Conservation (phyloP, 352 stramenopile species). For the Globisporangium recalcitrans region DNA sequence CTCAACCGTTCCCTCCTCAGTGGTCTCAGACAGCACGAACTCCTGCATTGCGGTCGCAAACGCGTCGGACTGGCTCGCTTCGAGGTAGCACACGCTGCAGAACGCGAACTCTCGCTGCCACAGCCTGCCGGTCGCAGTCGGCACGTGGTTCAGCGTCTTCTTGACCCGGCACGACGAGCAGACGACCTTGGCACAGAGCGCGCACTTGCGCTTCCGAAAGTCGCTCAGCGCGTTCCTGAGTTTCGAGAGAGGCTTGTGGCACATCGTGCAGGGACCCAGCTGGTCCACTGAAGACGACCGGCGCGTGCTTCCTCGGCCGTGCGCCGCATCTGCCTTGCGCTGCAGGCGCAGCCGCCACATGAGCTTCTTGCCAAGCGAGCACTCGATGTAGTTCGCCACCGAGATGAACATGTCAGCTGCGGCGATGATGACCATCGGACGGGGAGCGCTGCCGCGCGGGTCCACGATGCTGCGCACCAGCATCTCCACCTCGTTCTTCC, state of each 20-base stretch:
- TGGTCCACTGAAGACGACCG: background rate
- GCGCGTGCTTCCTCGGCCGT: background rate
- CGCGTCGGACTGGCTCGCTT: background rate
- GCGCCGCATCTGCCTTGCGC: background rate
- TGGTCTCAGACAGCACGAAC: background rate
- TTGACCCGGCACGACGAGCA: constrained; percentile 7
- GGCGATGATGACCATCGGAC: background rate
- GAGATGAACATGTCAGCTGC: background rate
- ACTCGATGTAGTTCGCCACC: background rate
- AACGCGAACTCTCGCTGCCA: background rate
- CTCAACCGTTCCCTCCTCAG: no score
- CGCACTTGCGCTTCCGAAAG: background rate
- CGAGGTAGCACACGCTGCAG: background rate
- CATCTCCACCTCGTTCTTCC: background rate
- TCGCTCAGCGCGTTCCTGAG: background rate
- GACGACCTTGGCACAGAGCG: no score
- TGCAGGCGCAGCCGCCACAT: background rate
- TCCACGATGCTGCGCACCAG: constrained; percentile 2
- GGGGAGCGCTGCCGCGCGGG: background rate
- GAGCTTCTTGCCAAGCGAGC: constrained; percentile 1
- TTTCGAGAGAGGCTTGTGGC: background rate
- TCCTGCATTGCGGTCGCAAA: background rate
- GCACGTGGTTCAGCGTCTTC: constrained; percentile 7
- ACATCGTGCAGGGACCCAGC: background rate
- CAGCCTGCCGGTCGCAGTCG: background rate